Evolutionary conservation across 2,329 filamentous ascomycete genomes (phyloP), one percentile per base, ranked within the genome.

Genomic region (Capronia epimyces): DNA sequence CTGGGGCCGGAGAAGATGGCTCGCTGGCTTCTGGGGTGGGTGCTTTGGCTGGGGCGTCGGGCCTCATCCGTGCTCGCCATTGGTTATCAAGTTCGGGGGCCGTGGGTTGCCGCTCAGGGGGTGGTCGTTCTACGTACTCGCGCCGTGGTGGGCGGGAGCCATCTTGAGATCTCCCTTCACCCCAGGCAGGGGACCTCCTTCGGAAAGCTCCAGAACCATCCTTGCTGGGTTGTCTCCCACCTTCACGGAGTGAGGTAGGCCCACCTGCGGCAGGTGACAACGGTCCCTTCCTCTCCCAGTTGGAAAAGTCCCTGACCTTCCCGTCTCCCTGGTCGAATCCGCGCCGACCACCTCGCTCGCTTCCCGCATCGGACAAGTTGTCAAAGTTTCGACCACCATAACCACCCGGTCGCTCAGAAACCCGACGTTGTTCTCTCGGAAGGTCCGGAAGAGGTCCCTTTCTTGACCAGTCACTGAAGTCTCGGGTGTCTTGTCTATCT

Each of bases 201-300:
- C 84, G 77, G 71, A 81, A 79, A 63, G 77, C 61, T 45, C 48
- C 48, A 43, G 80, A 74, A 53, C 79, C 81, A 49, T 88, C 82
- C 54, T 76, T 78, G 66, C 74, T 80, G 57, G 74, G 71, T 53
- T 77, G 72, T 56, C 82, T 76, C 50, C 81, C 80, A 49, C 78
- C 78, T 60, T 82, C 81, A 54, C 81, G 69, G n/a, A 63, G 47
- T 21, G 52, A 57, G 25, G 49, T 51, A 13, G 67, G 67, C 27
- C 71, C 69, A 24, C 72, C 67, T 20, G 78, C 45, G 73, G 76
- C 70, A 18, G 91, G 88, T 36, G 91, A 87, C 49, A 97, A 77
- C 31, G 93, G 93, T 10, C 93, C 93, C 66, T 87, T 93, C 63
- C 93, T 87, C 71, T 96, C 91, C 93, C 93, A 98, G 70, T 89